Evolutionary conservation across 345 rosid species (phyloP), one percentile per base, ranked within the genome.

Genomic region (Eucalyptus pauciflora): DNA sequence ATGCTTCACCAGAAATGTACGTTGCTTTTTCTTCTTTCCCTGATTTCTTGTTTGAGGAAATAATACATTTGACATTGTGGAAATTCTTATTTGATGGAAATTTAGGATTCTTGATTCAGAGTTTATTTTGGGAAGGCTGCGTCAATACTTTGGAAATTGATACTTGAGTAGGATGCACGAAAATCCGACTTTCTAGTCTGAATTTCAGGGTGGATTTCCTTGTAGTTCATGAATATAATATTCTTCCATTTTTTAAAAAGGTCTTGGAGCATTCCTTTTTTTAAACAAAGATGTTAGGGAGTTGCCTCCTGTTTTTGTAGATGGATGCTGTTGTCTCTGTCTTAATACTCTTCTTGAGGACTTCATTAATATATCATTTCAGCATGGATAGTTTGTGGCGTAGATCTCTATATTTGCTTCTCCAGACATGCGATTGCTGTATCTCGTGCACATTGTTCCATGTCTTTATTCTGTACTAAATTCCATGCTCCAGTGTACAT

Each of bases 1-100:
- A 93, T 89, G 92, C 86, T 88, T 92, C 96, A 41, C 87, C 45
- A 10, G 94, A 95, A 60, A 89, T 50, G 99, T 97, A 95, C 51
- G 94, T 91, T 79, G n/a, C 87, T 31, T 64, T 54, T 62, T 45
- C 24, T 60, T 64, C n/a, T 56, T 86, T 27, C 2, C 87, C 27
- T 11, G 37, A 86, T 45, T 85, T 29, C 41, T 48, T 49, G 58
- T 86, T 50, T 24, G 87, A 50, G 52, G 79, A 60, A 25, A 43
- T 64, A 20, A 31, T 87, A 27, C 24, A 45, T 64, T 46, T 31
- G 45, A 50, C 15, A 10, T 62, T 41, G 45, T 67, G 43, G 11
- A 48, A 50, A 62, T 62, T 58, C 14, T 41, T 62, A 46, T 37
- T n/a, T 48, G 50, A n/a, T 64, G 52, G 83, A 87, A 69, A 13